Evolutionary conservation across 768 basidiomycete species (phyloP).

Genomic region (Hebeloma cylindrosporum): DNA sequence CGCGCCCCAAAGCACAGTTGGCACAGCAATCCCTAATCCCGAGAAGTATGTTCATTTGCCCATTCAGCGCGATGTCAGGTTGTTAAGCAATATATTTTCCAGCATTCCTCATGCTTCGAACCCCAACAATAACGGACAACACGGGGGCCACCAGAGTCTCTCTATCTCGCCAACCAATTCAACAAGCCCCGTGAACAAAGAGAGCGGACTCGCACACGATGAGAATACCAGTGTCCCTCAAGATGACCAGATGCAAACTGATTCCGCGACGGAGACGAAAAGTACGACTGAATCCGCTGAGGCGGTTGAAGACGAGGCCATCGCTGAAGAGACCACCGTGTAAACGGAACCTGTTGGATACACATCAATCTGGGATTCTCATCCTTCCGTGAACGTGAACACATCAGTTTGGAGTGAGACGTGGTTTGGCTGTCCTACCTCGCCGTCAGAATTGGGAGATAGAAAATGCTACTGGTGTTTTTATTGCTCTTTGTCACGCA

Average conservation of each 20-base stretch:
- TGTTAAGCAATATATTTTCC: constrained; percentile 19
- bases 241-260: constrained; percentile 22
- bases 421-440: constrained; percentile 15
- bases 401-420: constrained; percentile 16
- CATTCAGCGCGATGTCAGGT: constrained; percentile 10
- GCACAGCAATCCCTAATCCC: constrained; percentile 97
- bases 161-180: constrained; percentile 77
- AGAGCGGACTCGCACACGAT: constrained; percentile 50
- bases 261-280: constrained; percentile 8
- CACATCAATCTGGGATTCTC: no score
- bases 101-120: constrained; percentile 92
- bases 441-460: constrained; percentile 10
- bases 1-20: constrained; percentile 83
- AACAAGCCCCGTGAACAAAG: constrained; percentile 63
- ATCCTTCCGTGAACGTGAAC: constrained; percentile 14
- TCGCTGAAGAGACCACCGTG: constrained; percentile 9
- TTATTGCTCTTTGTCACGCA: constrained; percentile 19
- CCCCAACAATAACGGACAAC: constrained; percentile 45
- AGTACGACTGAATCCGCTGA: constrained; percentile 3
- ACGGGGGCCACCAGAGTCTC: constrained; percentile 52
- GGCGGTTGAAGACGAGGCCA: constrained; percentile 1
- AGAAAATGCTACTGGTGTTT: constrained; percentile 9
- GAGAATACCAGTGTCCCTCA: constrained; percentile 32
- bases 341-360: constrained; percentile 3
- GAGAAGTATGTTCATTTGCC: constrained; percentile 68